Evolutionary conservation across 2,329 filamentous ascomycete species (phyloP).

Genomic region (Venturia aucupariae): DNA sequence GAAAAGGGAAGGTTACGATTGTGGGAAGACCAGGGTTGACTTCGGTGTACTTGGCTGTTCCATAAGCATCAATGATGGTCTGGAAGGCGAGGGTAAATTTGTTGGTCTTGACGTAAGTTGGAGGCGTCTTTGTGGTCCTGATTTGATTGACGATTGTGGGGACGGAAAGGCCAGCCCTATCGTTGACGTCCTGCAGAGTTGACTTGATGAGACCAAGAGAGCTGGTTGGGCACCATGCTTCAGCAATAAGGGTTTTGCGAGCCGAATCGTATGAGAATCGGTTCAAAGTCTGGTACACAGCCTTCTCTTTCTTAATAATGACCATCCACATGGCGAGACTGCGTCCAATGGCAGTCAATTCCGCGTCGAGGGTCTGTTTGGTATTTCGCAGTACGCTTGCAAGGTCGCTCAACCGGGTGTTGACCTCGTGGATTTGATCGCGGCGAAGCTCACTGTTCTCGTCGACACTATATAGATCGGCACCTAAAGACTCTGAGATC

Average conservation of each 20-base stretch:
- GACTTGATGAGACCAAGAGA: slow-evolving; percentile 82
- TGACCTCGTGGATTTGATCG: slow-evolving; percentile 96
- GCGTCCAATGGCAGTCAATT: slow-evolving; percentile 86
- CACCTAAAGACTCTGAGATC: slow-evolving; percentile 94
- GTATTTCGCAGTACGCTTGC: slow-evolving; percentile 91
- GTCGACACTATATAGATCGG: slow-evolving; percentile 92
- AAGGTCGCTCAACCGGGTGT: slow-evolving; percentile 82
- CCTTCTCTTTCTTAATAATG: slow-evolving; percentile 95
- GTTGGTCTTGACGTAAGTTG: slow-evolving; percentile 96
- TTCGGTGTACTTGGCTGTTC: slow-evolving; percentile 93
- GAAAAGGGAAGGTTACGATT: slow-evolving; percentile 96
- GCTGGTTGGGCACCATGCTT: slow-evolving; percentile 94
- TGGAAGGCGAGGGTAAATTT: slow-evolving; percentile 98
- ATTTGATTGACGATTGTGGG: slow-evolving; percentile 99
- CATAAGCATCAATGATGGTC: slow-evolving; percentile 97
- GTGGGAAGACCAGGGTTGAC: slow-evolving; percentile 94
- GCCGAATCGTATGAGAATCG: slow-evolving; percentile 94
- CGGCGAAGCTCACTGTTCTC: slow-evolving; percentile 93
- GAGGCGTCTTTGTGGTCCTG: slow-evolving; percentile 91
- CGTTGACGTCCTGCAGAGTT: slow-evolving; percentile 92
- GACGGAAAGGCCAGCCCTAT: slow-evolving; percentile 88
- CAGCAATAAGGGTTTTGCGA: slow-evolving; percentile 90
- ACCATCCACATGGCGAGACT: slow-evolving; percentile 96
- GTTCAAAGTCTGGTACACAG: slow-evolving; percentile 91
- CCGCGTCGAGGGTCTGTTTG: slow-evolving; percentile 84